These are phyloP conservation scores for Calonectria hongkongensis DNA, from an alignment of 2,329 filamentous ascomycete species.

Conservation along the genomic window DNA sequence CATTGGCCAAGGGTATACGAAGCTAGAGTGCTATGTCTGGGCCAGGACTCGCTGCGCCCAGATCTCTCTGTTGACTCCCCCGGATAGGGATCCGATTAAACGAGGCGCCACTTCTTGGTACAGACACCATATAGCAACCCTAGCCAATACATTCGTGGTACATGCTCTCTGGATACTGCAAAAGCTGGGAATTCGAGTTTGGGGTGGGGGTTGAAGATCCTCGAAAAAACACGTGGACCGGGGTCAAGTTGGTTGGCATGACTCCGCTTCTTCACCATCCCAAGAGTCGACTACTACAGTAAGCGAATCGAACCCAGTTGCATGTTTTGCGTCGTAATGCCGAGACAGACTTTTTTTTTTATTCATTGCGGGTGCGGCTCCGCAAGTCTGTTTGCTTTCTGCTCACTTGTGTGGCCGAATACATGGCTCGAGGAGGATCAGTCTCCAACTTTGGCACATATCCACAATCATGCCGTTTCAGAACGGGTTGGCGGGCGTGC, in stretches of 20 bases:
- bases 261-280: conserved; percentile 13
- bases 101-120: conserved; percentile 10
- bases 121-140: conserved; percentile 12
- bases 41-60: conserved; percentile 32
- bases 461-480: conserved; percentile 22
- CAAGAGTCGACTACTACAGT: conserved; percentile 7
- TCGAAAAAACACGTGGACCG: conserved; percentile 4
- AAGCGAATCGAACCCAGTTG: neutral
- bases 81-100: conserved; percentile 32
- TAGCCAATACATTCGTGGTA: conserved; percentile 8
- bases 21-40: conserved; percentile 16
- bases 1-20: neutral
- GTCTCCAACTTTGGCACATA: conserved; percentile 12
- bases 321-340: conserved; percentile 8
- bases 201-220: conserved; percentile 31
- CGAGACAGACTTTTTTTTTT: neutral
- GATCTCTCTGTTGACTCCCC: conserved; percentile 36
- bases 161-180: neutral
- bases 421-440: neutral
- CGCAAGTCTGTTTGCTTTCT: neutral
- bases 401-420: conserved; percentile 5
- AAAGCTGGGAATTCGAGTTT: conserved; percentile 4
- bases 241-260: conserved; percentile 21
- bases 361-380: neutral
- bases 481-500: conserved; percentile 9